Percentiles rank a stretch among this genome's conserved stretches.
Evolutionary conservation across 2,329 filamentous ascomycete species (phyloP).

Genomic region (Aspergillus glaucus): DNA sequence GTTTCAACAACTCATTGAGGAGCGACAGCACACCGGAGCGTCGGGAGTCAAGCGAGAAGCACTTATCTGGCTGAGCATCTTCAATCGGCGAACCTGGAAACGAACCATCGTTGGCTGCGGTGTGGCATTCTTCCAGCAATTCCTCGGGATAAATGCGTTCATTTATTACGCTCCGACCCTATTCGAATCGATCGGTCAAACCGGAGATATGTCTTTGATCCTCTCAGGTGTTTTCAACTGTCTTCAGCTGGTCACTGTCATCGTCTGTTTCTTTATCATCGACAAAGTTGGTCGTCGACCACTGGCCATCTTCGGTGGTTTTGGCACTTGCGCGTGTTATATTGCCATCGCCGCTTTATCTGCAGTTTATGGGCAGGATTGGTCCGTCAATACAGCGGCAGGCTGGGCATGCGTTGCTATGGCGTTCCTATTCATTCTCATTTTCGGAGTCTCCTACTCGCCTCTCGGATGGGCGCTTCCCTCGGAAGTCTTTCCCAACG

Average conservation of each 20-base stretch:
- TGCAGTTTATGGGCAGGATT: constrained; percentile 14
- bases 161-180: constrained; percentile 47
- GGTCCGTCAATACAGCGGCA: constrained; percentile 17
- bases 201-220: constrained; percentile 24
- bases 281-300: constrained; percentile 27
- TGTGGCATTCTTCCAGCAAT: constrained; percentile 43
- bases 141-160: constrained; percentile 40
- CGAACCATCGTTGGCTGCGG: constrained; percentile 29
- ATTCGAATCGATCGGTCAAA: constrained; percentile 37
- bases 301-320: constrained; percentile 23
- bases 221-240: constrained; percentile 32
- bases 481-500: constrained; percentile 32
- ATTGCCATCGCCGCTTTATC: constrained; percentile 24
- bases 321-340: constrained; percentile 23
- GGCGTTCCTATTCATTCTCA: constrained; percentile 1
- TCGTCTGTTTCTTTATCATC: constrained; percentile 22
- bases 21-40: too few relatives aligned
- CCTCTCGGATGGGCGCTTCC: constrained; percentile 34
- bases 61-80: too few relatives aligned
- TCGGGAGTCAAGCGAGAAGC: too few relatives aligned
- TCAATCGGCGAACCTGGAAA: not conserved
- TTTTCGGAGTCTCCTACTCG: constrained; percentile 21
- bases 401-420: constrained; percentile 16
- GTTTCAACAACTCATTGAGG: constrained; percentile 31
- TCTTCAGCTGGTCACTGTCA: constrained; percentile 25